Percentiles rank a stretch among this genome's conserved stretches.
Evolutionary conservation across 2,329 filamentous ascomycete species (phyloP).

Genomic region (Aspergillus sp.): DNA sequence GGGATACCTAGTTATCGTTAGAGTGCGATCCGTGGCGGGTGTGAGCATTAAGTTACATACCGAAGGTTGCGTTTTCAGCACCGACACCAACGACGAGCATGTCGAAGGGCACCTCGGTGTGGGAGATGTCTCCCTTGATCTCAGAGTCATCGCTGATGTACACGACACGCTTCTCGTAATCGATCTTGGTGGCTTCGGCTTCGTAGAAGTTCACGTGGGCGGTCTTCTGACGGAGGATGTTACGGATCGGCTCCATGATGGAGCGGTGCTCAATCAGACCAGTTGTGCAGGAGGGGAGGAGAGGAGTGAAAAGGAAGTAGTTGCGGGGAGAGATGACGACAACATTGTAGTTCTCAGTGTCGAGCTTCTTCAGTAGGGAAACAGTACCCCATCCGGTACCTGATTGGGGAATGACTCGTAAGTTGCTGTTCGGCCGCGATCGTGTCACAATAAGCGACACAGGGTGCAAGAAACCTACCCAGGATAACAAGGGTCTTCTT

Average conservation of each 20-base stretch:
- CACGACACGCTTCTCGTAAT: constrained; percentile 85
- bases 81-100: constrained; percentile 98
- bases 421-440: not conserved
- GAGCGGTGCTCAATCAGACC: constrained; percentile 98
- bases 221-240: constrained; percentile 94
- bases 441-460: not conserved
- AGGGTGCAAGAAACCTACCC: constrained; percentile 57
- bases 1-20: constrained; percentile 64
- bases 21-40: not conserved
- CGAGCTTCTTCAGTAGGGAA: constrained; percentile 95
- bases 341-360: constrained; percentile 99
- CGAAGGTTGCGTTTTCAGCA: constrained; percentile 97
- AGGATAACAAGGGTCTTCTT: constrained; percentile 98
- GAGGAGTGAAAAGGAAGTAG: constrained; percentile 98
- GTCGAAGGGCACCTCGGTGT: constrained; percentile 93
- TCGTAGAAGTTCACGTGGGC: constrained; percentile 95
- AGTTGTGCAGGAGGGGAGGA: constrained; percentile 95
- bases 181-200: constrained; percentile 93
- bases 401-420: constrained; percentile 41
- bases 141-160: constrained; percentile 91
- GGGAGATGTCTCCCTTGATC: constrained; percentile 76
- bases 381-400: constrained; percentile 97
- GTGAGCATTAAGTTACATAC: constrained; percentile 51
- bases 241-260: constrained; percentile 98
- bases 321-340: constrained; percentile 96